Conservation (phyloP, 108 stramenopile species). For the Hondaea fermentalgiana region DNA sequence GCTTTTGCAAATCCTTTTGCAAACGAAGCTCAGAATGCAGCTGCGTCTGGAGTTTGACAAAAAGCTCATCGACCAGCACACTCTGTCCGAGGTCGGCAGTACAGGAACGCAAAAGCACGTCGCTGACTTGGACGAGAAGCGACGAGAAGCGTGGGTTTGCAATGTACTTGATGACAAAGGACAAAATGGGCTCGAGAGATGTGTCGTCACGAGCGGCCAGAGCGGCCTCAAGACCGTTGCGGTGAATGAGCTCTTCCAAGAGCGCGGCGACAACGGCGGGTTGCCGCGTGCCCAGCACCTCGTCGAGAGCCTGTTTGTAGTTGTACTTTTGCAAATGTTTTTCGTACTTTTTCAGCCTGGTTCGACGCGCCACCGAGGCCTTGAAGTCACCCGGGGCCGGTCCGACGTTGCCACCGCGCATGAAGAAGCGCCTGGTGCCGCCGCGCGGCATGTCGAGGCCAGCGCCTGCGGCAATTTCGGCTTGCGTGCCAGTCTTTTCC, state of each 20-base stretch:
- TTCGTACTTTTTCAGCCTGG: slow-evolving; percentile 25
- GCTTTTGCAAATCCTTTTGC: not conserved
- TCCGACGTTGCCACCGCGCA: not conserved
- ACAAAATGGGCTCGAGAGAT: slow-evolving; percentile 28
- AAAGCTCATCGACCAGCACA: slow-evolving; percentile 13
- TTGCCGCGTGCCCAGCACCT: slow-evolving; percentile 17
- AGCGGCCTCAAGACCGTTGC: slow-evolving; percentile 24
- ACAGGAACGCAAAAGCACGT: slow-evolving; percentile 20
- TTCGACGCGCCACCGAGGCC: not conserved
- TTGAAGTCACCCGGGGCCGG: not conserved
- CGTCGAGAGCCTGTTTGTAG: slow-evolving; percentile 33
- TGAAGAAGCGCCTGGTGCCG: slow-evolving; percentile 18
- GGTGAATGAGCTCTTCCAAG: slow-evolving; percentile 28
- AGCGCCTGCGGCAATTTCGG: not conserved
- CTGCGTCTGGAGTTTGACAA: not conserved
- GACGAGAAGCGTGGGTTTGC: slow-evolving; percentile 26
- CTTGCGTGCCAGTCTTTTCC: not conserved
- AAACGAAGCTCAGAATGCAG: not conserved
- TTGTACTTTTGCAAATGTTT: slow-evolving; percentile 17
- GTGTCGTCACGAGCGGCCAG: slow-evolving; percentile 26
- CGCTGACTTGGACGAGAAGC: slow-evolving; percentile 9
- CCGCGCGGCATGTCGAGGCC: not conserved
- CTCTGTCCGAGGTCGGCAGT: slow-evolving; percentile 12
- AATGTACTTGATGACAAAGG: slow-evolving; percentile 25
- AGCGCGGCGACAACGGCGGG: slow-evolving; percentile 18